Evolutionary conservation across 306 rosid species (phyloP).

Genomic region (Fagus sylvatica): DNA sequence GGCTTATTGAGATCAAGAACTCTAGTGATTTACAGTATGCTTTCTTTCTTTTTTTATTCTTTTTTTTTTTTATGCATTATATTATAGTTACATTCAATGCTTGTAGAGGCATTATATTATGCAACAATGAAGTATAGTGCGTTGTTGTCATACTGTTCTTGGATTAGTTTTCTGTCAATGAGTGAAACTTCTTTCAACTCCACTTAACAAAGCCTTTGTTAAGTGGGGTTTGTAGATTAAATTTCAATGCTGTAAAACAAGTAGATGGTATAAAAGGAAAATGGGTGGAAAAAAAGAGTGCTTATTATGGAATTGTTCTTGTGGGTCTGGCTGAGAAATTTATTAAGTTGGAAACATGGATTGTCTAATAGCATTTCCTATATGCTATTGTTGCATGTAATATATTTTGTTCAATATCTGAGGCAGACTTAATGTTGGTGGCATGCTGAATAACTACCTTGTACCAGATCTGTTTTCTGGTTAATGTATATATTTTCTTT

Average conservation of each 20-base stretch:
- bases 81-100: background rate
- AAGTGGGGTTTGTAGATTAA: background rate
- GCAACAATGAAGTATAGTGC: background rate
- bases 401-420: background rate
- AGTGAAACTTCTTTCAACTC: background rate
- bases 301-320: background rate
- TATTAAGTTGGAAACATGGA: background rate
- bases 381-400: slow-evolving; percentile 13
- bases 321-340: background rate
- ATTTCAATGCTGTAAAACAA: background rate
- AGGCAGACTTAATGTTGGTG: background rate
- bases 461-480: background rate
- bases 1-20: slow-evolving; percentile 58
- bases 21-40: slow-evolving; percentile 64
- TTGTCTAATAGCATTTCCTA: background rate
- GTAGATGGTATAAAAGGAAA: background rate
- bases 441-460: background rate
- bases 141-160: background rate
- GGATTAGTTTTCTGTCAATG: background rate
- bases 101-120: background rate
- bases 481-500: background rate
- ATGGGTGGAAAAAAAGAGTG: background rate
- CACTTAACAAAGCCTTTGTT: background rate
- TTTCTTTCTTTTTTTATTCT: background rate
- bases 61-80: background rate